Conservation (phyloP, 176 grass and related monocot genomes). For the Eremochloa ophiuroides region DNA sequence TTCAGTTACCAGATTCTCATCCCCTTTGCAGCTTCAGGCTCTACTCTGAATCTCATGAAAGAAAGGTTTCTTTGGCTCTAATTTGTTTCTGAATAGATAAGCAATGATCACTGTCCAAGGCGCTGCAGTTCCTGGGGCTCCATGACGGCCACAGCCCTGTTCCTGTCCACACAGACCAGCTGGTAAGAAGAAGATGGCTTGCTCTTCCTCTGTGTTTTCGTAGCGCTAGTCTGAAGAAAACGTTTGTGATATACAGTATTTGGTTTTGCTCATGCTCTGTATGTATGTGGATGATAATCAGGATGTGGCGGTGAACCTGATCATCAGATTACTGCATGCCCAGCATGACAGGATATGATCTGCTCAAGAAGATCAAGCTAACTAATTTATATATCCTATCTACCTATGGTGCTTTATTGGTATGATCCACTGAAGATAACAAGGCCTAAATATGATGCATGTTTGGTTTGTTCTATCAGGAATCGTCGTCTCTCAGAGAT, state of each 20-base stretch:
- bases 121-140: slow-evolving; percentile 68
- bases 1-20: no score
- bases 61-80: background rate
- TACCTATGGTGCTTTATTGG: no score
- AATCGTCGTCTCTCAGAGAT: slow-evolving; percentile 69
- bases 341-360: slow-evolving; percentile 90
- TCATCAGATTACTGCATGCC: slow-evolving; percentile 98
- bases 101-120: slow-evolving; percentile 80
- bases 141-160: slow-evolving; percentile 24
- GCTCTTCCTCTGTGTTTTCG: background rate
- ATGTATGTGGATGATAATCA: slow-evolving; percentile 22
- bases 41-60: background rate
- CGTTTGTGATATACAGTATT: slow-evolving; percentile 8
- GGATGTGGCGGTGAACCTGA: slow-evolving; percentile 85
- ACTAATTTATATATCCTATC: no score
- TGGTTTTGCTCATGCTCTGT: slow-evolving; percentile 12
- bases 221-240: background rate
- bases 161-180: slow-evolving; percentile 41
- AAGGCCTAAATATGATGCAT: slow-evolving; percentile 15
- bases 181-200: slow-evolving; percentile 30
- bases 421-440: background rate
- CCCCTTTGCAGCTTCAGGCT: background rate
- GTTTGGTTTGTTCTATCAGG: slow-evolving; percentile 41
- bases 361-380: slow-evolving; percentile 97
- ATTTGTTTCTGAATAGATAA: no score